These are phyloP conservation scores for Leptographium procerum DNA, from an alignment of 2,329 filamentous ascomycete genomes.

Conservation along the genomic window DNA sequence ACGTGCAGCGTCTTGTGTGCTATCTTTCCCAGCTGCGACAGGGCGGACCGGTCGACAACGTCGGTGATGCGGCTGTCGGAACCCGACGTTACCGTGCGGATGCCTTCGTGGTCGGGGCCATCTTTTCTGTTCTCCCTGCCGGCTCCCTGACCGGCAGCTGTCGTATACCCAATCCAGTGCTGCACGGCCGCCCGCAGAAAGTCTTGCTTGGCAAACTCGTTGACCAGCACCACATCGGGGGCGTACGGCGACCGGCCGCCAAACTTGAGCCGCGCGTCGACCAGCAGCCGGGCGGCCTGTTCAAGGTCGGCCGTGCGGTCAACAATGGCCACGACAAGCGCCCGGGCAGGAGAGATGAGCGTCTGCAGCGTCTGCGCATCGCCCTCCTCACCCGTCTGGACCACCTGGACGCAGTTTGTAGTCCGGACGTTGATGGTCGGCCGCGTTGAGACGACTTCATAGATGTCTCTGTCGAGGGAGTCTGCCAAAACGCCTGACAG, in stretches of 20 bases:
- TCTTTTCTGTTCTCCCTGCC: not conserved
- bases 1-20: not conserved
- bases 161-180: constrained; percentile 18
- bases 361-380: not conserved
- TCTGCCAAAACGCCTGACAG: not conserved
- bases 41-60: constrained; percentile 15
- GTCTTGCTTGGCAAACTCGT: constrained; percentile 45
- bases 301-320: constrained; percentile 47
- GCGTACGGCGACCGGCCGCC: constrained; percentile 47
- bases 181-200: constrained; percentile 39
- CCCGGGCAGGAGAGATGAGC: constrained; percentile 10
- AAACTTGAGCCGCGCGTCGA: constrained; percentile 41
- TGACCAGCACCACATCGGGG: constrained; percentile 52
- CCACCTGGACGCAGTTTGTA: constrained; percentile 9
- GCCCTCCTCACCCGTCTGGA: constrained; percentile 13
- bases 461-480: not conserved
- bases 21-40: not conserved
- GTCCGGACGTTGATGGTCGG: not conserved
- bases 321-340: constrained; percentile 41
- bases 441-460: constrained; percentile 9
- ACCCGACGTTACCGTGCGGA: not conserved
- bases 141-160: not conserved
- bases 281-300: constrained; percentile 39
- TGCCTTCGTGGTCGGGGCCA: not conserved
- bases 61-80: constrained; percentile 17